phyloP scores from a whole-genome alignment of 257 asterid genomes.

The Eucommia ulmoides region DNA sequence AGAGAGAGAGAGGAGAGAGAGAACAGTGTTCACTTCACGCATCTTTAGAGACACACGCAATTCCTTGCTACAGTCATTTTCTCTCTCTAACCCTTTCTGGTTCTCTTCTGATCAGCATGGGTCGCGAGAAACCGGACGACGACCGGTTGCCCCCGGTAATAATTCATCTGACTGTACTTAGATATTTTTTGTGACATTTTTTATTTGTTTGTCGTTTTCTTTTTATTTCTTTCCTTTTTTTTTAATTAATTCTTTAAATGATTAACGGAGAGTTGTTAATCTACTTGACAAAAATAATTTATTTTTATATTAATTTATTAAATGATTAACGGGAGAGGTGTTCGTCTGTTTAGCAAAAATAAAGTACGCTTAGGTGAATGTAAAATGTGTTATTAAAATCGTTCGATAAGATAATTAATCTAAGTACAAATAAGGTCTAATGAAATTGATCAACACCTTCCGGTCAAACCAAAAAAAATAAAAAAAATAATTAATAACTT shows the following conservation, averaged over 20 bases:
- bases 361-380: too few relatives aligned
- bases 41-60: too few relatives aligned
- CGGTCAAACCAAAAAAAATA: too few relatives aligned
- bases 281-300: background rate
- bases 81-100: background rate
- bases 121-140: conserved; percentile 1
- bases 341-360: background rate
- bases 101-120: too few relatives aligned
- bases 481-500: too few relatives aligned
- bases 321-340: background rate
- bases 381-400: too few relatives aligned
- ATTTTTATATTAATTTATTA: too few relatives aligned
- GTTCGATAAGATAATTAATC: too few relatives aligned
- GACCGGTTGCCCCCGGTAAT: background rate
- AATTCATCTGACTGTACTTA: background rate
- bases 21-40: background rate
- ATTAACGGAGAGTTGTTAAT: too few relatives aligned
- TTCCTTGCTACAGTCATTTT: background rate
- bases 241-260: background rate
- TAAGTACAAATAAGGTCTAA: too few relatives aligned
- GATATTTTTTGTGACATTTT: background rate
- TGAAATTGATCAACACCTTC: too few relatives aligned
- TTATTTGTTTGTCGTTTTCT: background rate
- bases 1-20: too few relatives aligned
- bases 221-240: background rate